phyloP scores from a whole-genome alignment of 2,329 filamentous ascomycete species.

The Monosporascus sp. region DNA sequence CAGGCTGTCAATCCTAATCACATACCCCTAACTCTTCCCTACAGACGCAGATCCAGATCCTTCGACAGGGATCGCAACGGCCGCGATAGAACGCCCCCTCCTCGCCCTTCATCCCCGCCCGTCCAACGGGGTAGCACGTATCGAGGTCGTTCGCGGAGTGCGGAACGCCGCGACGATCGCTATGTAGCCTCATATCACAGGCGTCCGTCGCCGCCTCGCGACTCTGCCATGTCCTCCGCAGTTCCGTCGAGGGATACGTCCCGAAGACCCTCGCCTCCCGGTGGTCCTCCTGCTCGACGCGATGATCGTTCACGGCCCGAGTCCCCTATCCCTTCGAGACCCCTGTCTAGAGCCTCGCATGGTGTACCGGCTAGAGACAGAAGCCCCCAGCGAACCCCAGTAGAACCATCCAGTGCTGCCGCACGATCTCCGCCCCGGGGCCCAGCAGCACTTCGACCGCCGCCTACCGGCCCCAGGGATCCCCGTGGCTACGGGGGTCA shows the following conservation, averaged over 20 bases:
- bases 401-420: conserved; percentile 16
- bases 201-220: conserved; percentile 43
- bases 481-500: conserved; percentile 26
- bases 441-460: conserved; percentile 47
- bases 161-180: conserved; percentile 43
- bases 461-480: conserved; percentile 44
- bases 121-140: conserved; percentile 39
- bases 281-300: conserved; percentile 34
- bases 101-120: conserved; percentile 33
- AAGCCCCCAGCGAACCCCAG: conserved; percentile 19
- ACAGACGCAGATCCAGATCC: conserved; percentile 50
- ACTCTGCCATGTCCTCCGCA: conserved; percentile 44
- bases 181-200: conserved; percentile 34
- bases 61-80: conserved; percentile 39
- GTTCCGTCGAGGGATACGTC: conserved; percentile 47
- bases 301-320: conserved; percentile 43
- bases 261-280: conserved; percentile 48
- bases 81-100: conserved; percentile 24
- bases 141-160: conserved; percentile 48
- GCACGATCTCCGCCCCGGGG: conserved; percentile 48
- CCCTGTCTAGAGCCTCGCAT: conserved; percentile 25
- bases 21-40: conserved; percentile 20
- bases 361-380: conserved; percentile 18
- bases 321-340: conserved; percentile 30
- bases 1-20: conserved; percentile 17